Conservation (phyloP, 805 yeast species). For the Kodamaea hsintzibuensis region DNA sequence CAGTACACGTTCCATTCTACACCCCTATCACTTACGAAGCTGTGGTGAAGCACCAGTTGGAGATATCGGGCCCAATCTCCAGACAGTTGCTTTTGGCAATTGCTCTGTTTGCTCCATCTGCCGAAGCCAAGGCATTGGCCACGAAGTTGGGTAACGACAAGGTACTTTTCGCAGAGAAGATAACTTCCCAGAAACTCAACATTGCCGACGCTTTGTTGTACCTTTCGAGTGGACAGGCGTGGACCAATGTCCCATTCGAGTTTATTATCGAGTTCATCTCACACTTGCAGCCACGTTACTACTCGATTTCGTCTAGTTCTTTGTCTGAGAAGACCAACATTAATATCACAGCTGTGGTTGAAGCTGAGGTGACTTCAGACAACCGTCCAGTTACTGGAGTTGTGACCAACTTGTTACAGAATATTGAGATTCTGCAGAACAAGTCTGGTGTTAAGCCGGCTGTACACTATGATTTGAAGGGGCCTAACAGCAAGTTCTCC, state of each 20-base stretch:
- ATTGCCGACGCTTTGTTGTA: slow-evolving; percentile 70
- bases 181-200: slow-evolving; percentile 63
- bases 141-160: slow-evolving; percentile 65
- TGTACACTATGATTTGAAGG: slow-evolving; percentile 70
- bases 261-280: slow-evolving; percentile 80
- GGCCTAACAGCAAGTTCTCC: slow-evolving; percentile 68
- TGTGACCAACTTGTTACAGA: slow-evolving; percentile 81
- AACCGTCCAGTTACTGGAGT: slow-evolving; percentile 69
- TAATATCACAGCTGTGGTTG: slow-evolving; percentile 91
- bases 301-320: slow-evolving; percentile 92
- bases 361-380: slow-evolving; percentile 45
- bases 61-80: slow-evolving; percentile 90
- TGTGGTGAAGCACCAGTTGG: slow-evolving; percentile 81
- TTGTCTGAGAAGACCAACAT: slow-evolving; percentile 70
- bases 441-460: slow-evolving; percentile 38
- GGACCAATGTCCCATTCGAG: slow-evolving; percentile 80
- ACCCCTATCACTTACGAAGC: slow-evolving; percentile 89
- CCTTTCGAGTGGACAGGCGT: slow-evolving; percentile 63
- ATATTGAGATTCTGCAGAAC: slow-evolving; percentile 63
- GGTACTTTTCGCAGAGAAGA: slow-evolving; percentile 61
- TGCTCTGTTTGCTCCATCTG: slow-evolving; percentile 79
- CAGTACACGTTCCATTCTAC: slow-evolving; percentile 63
- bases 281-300: slow-evolving; percentile 89
- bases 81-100: slow-evolving; percentile 78
- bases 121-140: slow-evolving; percentile 50